Base-by-base conservation (phyloP, 2,329 filamentous ascomycete genomes). In the Colletotrichum shisoi region DNA sequence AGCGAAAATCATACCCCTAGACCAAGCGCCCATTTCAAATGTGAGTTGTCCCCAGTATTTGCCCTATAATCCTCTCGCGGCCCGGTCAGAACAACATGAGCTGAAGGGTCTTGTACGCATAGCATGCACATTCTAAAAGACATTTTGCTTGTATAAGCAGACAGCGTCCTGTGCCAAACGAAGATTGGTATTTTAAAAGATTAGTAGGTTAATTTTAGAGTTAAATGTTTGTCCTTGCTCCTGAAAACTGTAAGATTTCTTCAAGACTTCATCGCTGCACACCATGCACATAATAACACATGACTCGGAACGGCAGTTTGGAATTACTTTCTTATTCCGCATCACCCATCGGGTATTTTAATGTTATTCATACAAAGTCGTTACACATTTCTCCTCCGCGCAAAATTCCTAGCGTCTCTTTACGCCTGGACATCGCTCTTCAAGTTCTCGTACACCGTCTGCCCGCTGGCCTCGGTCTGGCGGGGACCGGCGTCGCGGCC, bases 381-480 rank as follows among this genome's bases (percentile, higher is more conserved):
- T 67, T 5, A 59, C 15, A 24, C 49, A 6, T 37, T 21, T 17
- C 2, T 5, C 13, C 3, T 7, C 21, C 19, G 2, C 31, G 31
- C 31, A 34, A 34, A 34, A 27, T 8, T 2, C 31, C 27, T 3
- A 34, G 3, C 27, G 7, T 1, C 4, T 27, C 7, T 37, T 53
- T 42, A 70, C 12, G 69, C 69, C 59, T 63, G 57, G 21, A 63
- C 63, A 21, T 69, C 67, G 56, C 52, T 68, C 59, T 75, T 71
- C 62, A 80, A 70, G 45, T 67, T 67, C 63, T 79, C 77, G 46
- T 72, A 80, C 27, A 70, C 68, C 6, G 74, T 75, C 69, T 73
- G 72, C 24, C 67, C 74, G 3, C 68, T 59, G 3, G 76, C 24
- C 5, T 72, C 69, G 1, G 37, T 58, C 68, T 79, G 73, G 21